Percentiles rank a stretch among this genome's conserved stretches.
phyloP scores from a whole-genome alignment of 441 rosid species.

The Brassica hybrid region DNA sequence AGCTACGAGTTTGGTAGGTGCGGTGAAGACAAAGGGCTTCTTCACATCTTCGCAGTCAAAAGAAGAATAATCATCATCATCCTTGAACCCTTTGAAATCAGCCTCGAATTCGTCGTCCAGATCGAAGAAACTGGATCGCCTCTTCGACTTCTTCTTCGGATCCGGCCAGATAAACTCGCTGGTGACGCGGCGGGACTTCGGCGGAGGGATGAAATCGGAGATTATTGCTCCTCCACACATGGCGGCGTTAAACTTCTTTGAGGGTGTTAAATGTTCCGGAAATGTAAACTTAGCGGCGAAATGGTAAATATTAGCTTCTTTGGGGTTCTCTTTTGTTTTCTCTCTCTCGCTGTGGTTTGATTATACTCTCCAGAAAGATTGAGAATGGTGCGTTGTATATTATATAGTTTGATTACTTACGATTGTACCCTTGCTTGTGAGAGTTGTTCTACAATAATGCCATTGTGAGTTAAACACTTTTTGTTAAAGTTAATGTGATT shows the following conservation, averaged over 20 bases:
- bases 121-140: too few species aligned
- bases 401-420: constrained; percentile 27
- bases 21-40: constrained; percentile 68
- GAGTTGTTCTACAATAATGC: not conserved
- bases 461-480: not conserved
- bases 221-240: too few species aligned
- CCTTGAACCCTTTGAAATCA: too few species aligned
- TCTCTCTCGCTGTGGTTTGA: constrained; percentile 1
- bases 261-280: constrained; percentile 20
- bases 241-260: constrained; percentile 32
- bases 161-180: too few species aligned
- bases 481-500: not conserved
- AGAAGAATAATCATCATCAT: too few species aligned
- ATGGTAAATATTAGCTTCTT: not conserved
- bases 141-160: too few species aligned
- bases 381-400: constrained; percentile 12
- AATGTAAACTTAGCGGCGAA: constrained; percentile 26
- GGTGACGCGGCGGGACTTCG: too few species aligned
- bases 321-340: not conserved
- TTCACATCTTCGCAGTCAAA: too few species aligned
- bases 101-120: too few species aligned
- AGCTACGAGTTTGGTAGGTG: constrained; percentile 41
- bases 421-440: constrained; percentile 21
- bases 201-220: too few species aligned
- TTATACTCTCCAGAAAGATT: not conserved